Evolutionary conservation across 2,329 filamentous ascomycete genomes (phyloP), one percentile per base, ranked within the genome.

Genomic region (Blastomyces parvus): DNA sequence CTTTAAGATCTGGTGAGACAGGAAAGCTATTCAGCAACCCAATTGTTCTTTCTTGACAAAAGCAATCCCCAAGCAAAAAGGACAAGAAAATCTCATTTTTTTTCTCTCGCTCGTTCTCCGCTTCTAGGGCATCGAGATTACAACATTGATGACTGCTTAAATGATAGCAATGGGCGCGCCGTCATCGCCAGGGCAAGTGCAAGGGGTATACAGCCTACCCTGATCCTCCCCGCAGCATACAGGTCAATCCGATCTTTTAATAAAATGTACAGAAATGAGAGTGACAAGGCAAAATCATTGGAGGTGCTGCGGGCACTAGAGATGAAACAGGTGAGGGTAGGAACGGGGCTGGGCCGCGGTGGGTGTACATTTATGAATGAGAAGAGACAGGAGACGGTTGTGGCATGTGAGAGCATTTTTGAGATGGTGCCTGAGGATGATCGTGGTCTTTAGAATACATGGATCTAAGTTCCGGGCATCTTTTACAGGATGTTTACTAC

Each of bases 361-460:
- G 83, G 83, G 4, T 79, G 79, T 50, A 79, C 77, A 27, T 71
- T 86, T 6, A 83, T 80, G 3, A 86, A 80, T 40, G 77, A 79
- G 25, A 78, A 80, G 65, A 77, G 83, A 38, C 77, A 80, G 63
- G 69, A 71, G 63, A 80, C 79, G 0, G 79, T 85, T 61, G 73
- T 78, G 27, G 79, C 83, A 62, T 79, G 80, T 46, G 82, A 83
- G 65, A 78, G 79, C 52, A 76, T 80, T 38, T 80, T 71, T 69
- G 74, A 72, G 64, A 67, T 73, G 40, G 68, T 69, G 22, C 66
- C 69, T 38, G 64, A 61, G 3, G 65, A 62, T 60, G 56, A 46
- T 9, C 17, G 22, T 46, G 25, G 22, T 46, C 38, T 46, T 25
- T 59, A 59, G 40, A 33, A 44, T n/a, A 19, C 9, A 36, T 14